Conservation (phyloP, 345 rosid genomes). For the Aquilaria yunnanensis region DNA sequence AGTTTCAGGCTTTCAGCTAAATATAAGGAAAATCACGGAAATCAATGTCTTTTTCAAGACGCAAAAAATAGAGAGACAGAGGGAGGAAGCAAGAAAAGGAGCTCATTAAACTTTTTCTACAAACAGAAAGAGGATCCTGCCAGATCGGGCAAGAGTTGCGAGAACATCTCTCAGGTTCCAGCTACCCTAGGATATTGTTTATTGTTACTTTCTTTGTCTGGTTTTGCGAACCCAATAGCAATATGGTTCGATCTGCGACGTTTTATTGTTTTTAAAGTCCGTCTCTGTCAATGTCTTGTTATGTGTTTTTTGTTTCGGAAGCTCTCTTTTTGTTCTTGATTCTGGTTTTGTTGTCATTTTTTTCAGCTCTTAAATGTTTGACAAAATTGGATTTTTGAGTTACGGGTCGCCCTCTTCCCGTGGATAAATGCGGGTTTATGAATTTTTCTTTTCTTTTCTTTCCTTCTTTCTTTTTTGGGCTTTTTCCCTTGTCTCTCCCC, state of each 20-base stretch:
- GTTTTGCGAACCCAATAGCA: constrained; percentile 1
- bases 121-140: constrained; percentile 18
- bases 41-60: too few relatives aligned
- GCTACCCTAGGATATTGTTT: not conserved
- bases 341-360: too few relatives aligned
- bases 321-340: not conserved
- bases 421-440: not conserved
- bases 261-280: not conserved
- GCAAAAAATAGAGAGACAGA: too few relatives aligned
- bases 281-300: not conserved
- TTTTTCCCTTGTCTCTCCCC: too few relatives aligned
- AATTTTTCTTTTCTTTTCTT: not conserved
- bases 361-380: too few relatives aligned
- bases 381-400: too few relatives aligned
- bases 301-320: not conserved
- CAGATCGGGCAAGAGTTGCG: constrained; percentile 41
- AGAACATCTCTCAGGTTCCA: constrained; percentile 21
- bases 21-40: too few relatives aligned
- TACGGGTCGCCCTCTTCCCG: too few relatives aligned
- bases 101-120: too few relatives aligned
- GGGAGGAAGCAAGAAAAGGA: too few relatives aligned
- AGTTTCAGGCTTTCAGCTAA: too few relatives aligned
- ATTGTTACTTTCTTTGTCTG: not conserved
- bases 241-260: constrained; percentile 24
- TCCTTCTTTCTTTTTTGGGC: too few relatives aligned